Percentiles rank a stretch among this genome's conserved stretches.
Evolutionary conservation across 2,329 filamentous ascomycete species (phyloP).

Genomic region (Nannizziopsis arthrosporioides): DNA sequence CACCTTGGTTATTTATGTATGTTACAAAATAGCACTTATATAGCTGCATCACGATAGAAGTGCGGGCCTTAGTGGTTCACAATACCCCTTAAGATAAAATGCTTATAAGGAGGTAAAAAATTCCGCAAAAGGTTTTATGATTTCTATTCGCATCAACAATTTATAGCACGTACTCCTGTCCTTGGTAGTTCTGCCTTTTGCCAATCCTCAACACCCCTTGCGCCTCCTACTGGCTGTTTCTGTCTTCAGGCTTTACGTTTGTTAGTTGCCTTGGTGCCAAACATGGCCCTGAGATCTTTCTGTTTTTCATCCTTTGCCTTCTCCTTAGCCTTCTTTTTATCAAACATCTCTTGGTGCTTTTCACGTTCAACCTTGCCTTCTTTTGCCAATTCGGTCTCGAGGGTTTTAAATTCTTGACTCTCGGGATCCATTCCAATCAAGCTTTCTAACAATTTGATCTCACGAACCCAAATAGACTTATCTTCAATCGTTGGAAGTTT

Average conservation of each 20-base stretch:
- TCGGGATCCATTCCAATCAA: slow-evolving; percentile 74
- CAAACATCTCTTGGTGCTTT: slow-evolving; percentile 66
- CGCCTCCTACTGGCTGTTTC: slow-evolving; percentile 10
- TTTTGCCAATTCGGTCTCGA: slow-evolving; percentile 55
- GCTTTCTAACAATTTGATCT: slow-evolving; percentile 88
- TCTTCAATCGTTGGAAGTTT: slow-evolving; percentile 49
- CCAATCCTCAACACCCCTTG: background rate
- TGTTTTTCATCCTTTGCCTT: slow-evolving; percentile 38
- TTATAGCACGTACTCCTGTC: too few species aligned
- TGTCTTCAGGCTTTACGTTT: slow-evolving; percentile 28
- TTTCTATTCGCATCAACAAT: too few species aligned
- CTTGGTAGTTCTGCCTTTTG: too few species aligned
- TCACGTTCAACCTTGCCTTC: slow-evolving; percentile 59
- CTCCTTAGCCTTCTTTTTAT: slow-evolving; percentile 57
- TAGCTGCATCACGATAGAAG: too few species aligned
- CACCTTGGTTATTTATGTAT: too few species aligned
- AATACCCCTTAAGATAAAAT: too few species aligned
- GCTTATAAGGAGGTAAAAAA: too few species aligned
- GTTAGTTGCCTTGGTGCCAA: slow-evolving; percentile 11
- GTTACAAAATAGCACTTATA: too few species aligned
- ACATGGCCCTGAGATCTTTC: slow-evolving; percentile 29
- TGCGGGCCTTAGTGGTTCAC: too few species aligned
- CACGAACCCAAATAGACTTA: slow-evolving; percentile 73
- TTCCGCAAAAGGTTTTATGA: too few species aligned
- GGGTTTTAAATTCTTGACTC: slow-evolving; percentile 55